Conservation (phyloP, 78 protist species). For the Creolimax fragrantissima region DNA sequence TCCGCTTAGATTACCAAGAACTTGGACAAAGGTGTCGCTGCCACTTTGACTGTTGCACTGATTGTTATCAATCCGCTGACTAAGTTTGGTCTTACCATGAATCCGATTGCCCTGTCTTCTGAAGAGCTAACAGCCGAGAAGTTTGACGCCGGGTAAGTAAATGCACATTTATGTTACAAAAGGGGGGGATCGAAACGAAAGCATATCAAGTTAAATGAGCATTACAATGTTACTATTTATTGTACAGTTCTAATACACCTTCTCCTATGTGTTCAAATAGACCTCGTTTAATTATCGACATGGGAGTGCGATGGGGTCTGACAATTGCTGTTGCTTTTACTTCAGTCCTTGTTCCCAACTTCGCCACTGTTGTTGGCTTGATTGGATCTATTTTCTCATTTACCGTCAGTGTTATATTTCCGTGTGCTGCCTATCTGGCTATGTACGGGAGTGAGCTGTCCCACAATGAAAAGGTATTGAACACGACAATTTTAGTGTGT, state of each 20-base stretch:
- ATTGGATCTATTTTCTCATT: constrained; percentile 15
- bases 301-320: background rate
- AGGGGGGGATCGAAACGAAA: too few relatives aligned
- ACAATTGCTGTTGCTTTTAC: background rate
- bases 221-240: background rate
- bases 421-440: background rate
- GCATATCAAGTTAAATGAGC: too few relatives aligned
- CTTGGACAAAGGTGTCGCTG: background rate
- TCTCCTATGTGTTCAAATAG: too few relatives aligned
- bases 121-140: background rate
- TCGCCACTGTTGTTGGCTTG: background rate
- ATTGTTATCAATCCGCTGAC: constrained; percentile 26
- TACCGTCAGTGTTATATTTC: background rate
- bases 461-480: background rate
- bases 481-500: background rate
- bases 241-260: background rate
- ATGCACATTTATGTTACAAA: too few relatives aligned
- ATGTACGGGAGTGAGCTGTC: background rate
- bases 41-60: background rate
- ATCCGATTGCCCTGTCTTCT: constrained; percentile 11
- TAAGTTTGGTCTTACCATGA: constrained; percentile 3
- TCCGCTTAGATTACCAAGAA: background rate
- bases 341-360: background rate
- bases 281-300: background rate
- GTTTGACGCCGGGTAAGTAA: background rate